Evolutionary conservation across 768 basidiomycete genomes (phyloP), one percentile per base, ranked within the genome.

Genomic region (Tylopilus balloui): DNA sequence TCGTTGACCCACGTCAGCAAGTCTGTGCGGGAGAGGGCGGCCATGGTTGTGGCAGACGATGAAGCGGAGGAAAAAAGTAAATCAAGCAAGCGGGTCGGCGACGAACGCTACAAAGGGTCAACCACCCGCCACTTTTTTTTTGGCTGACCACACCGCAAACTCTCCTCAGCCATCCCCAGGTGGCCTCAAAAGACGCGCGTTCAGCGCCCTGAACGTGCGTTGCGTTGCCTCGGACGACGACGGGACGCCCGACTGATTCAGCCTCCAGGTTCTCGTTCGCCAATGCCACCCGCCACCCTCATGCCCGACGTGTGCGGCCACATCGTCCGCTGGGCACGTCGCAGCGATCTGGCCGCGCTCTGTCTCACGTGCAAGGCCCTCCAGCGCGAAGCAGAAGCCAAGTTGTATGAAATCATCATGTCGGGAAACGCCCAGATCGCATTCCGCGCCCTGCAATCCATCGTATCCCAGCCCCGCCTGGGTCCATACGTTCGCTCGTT

Each of bases 1-100:
- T 94, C 89, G 70, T 99, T 98, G 59, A 96, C 73, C 96, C 96
- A 99, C 37, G 78, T 78, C 14, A 99, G 62, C 20, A 99, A 78
- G 62, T 99, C 96, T 27, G 87, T 85, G 68, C 89, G 78, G 57
- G 89, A 91, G 41, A 67, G 56, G 58, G 81, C 84, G 48, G 77
- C 76, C 84, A 84, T 83, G 42, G 27, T 55, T 34, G 45, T 46
- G 20, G 52, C 29, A 36, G 48, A 47, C 56, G 50, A 52, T 54
- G 49, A 42, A 47, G 29, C 12, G 3, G 12, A 20, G 11, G 4
- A 27, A 36, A 55, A 47, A 46, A 45, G n/a, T n/a, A 35, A 35
- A 6, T 42, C 27, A 15, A 31, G 24, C 1, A 42, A 42, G 10
- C n/a, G 24, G 24, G 8, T 7, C 34, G 12, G 34, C 7, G 35